These are phyloP conservation scores for Boletus semigastroideus DNA, from an alignment of 1,284 basidiomycete genomes.

Conservation along the genomic window DNA sequence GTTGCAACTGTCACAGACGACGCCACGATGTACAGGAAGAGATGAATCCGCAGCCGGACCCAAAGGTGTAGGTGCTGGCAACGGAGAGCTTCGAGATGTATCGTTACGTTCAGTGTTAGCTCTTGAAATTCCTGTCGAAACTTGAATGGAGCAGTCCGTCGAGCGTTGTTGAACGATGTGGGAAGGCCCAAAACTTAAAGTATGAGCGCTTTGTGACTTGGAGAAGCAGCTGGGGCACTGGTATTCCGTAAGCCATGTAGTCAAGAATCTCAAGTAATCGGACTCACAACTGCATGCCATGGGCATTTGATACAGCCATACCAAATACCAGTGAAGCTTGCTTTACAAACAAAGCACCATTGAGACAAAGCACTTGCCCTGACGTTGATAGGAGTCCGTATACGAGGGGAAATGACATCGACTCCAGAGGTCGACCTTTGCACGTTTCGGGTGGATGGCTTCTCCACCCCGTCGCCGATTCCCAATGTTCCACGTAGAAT, in stretches of 20 bases:
- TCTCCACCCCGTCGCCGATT: constrained; percentile 20
- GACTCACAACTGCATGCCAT: constrained; percentile 44
- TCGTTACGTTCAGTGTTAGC: background rate
- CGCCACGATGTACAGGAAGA: constrained; percentile 18
- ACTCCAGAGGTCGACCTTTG: background rate
- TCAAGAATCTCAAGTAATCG: constrained; percentile 26
- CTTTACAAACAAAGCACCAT: constrained; percentile 44
- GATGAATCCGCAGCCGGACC: background rate
- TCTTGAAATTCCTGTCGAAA: constrained; percentile 1
- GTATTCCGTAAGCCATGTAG: constrained; percentile 8
- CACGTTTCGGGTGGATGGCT: background rate
- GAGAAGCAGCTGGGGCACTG: constrained; percentile 31
- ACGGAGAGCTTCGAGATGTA: background rate
- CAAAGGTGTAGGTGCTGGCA: background rate
- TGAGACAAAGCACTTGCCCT: constrained; percentile 8
- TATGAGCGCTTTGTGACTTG: constrained; percentile 29
- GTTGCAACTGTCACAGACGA: constrained; percentile 50
- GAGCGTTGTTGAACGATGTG: constrained; percentile 27
- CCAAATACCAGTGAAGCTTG: constrained; percentile 38
- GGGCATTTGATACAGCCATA: constrained; percentile 45
- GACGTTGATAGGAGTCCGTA: background rate
- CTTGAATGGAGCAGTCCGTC: background rate
- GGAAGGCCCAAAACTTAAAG: constrained; percentile 31
- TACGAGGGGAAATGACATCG: background rate
- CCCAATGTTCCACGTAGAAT: constrained; percentile 50